Percentiles rank a stretch among this genome's conserved stretches.
These are phyloP conservation scores for Phytopythium aichiense DNA, from an alignment of 352 stramenopile genomes.

Conservation along the genomic window DNA sequence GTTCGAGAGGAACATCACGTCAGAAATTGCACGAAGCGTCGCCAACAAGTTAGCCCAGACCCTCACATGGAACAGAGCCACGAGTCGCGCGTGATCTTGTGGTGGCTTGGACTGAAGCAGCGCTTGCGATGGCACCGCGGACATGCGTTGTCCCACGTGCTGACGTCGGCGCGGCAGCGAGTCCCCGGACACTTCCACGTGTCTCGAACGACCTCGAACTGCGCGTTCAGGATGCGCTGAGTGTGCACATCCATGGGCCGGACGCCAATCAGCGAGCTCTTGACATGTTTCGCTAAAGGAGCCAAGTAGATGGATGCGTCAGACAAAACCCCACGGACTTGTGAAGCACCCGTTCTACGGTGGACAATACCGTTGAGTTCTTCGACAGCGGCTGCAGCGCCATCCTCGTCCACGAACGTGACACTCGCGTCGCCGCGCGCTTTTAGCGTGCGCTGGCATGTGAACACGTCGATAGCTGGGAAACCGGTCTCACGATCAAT, in stretches of 20 bases:
- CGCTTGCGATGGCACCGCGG: slow-evolving; percentile 38
- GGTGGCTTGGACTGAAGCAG: slow-evolving; percentile 46
- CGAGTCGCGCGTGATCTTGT: slow-evolving; percentile 34
- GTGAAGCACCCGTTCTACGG: background rate
- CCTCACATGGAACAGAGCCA: slow-evolving; percentile 76
- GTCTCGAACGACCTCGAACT: slow-evolving; percentile 38
- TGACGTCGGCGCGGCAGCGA: slow-evolving; percentile 49
- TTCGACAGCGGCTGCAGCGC: slow-evolving; percentile 39
- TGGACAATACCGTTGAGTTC: slow-evolving; percentile 42
- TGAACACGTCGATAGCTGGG: slow-evolving; percentile 44
- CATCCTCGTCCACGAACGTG: slow-evolving; percentile 34
- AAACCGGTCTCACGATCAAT: slow-evolving; percentile 41
- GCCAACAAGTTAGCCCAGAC: background rate
- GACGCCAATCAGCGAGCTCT: slow-evolving; percentile 53
- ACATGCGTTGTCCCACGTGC: slow-evolving; percentile 59
- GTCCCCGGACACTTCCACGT: slow-evolving; percentile 46
- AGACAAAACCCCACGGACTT: background rate
- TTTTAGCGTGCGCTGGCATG: slow-evolving; percentile 45
- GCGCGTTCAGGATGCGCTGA: slow-evolving; percentile 37
- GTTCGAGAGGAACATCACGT: slow-evolving; percentile 6
- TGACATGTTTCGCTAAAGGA: slow-evolving; percentile 45
- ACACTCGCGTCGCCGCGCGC: slow-evolving; percentile 50
- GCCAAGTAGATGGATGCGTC: background rate
- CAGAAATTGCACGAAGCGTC: background rate
- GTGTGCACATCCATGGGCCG: slow-evolving; percentile 39